Evolutionary conservation across 257 asterid genomes (phyloP).

Genomic region (Solanum medicagineum): DNA sequence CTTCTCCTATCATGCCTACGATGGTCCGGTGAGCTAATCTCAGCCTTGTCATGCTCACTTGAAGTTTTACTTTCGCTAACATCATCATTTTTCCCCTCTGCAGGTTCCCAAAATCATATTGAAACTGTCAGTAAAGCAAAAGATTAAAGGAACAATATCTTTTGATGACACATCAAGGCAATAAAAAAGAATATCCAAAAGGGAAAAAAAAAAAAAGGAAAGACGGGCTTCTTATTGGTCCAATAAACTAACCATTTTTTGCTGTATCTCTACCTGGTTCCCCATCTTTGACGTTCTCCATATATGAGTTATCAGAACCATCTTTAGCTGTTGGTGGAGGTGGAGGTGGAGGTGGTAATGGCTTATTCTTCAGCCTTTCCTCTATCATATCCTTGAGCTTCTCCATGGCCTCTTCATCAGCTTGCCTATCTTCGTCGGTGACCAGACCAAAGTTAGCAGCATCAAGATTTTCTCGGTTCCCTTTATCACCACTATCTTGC

Average conservation of each 20-base stretch:
- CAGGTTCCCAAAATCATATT: slow-evolving; percentile 25
- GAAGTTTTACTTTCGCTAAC: slow-evolving; percentile 61
- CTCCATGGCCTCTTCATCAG: slow-evolving; percentile 59
- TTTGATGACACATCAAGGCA: background rate
- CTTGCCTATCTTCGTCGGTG: slow-evolving; percentile 63
- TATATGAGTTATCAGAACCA: slow-evolving; percentile 39
- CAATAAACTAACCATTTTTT: slow-evolving; percentile 31
- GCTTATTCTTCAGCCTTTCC: slow-evolving; percentile 80
- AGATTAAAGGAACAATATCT: background rate
- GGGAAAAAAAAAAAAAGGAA: background rate
- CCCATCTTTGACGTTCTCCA: slow-evolving; percentile 58
- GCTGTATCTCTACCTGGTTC: slow-evolving; percentile 43
- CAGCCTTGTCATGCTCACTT: slow-evolving; percentile 57
- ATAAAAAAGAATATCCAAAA: background rate
- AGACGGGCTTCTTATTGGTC: background rate
- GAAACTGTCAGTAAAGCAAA: slow-evolving; percentile 5
- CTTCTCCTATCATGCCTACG: slow-evolving; percentile 60
- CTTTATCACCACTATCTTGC: slow-evolving; percentile 25
- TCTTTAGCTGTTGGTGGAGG: slow-evolving; percentile 35
- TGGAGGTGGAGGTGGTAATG: slow-evolving; percentile 88
- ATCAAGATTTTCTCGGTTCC: slow-evolving; percentile 39
- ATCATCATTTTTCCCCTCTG: slow-evolving; percentile 58
- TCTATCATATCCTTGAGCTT: slow-evolving; percentile 68
- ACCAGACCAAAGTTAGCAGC: slow-evolving; percentile 65
- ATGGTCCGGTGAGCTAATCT: slow-evolving; percentile 74